These are phyloP conservation scores for Citrus mangshanensis DNA, from an alignment of 345 rosid species.

Conservation along the genomic window DNA sequence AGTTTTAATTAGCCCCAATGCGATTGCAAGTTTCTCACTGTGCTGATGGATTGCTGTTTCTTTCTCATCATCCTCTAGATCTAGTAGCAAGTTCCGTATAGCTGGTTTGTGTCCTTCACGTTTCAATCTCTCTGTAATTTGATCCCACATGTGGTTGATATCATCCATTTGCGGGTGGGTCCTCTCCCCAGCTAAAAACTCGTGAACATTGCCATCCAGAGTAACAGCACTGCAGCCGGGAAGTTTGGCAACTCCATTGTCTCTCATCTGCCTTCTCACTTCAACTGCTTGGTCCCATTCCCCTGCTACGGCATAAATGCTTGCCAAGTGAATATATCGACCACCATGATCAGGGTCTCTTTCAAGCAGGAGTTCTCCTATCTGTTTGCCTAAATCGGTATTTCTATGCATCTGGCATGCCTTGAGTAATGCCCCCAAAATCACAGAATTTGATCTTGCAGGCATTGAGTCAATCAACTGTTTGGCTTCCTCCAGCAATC, in stretches of 20 bases:
- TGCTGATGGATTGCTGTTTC: slow-evolving; percentile 53
- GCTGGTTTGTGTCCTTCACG: slow-evolving; percentile 51
- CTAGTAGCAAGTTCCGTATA: slow-evolving; percentile 29
- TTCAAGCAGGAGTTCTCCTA: slow-evolving; percentile 46
- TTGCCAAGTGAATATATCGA: slow-evolving; percentile 56
- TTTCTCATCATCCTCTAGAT: slow-evolving; percentile 50
- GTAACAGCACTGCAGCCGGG: slow-evolving; percentile 63
- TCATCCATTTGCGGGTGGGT: slow-evolving; percentile 42
- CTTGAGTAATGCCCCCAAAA: slow-evolving; percentile 67
- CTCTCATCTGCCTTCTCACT: slow-evolving; percentile 53
- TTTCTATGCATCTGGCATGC: slow-evolving; percentile 56
- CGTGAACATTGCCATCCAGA: slow-evolving; percentile 48
- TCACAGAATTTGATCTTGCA: slow-evolving; percentile 50
- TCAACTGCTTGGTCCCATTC: slow-evolving; percentile 61
- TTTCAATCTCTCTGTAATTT: slow-evolving; percentile 31
- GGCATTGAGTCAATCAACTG: slow-evolving; percentile 54
- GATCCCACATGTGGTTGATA: slow-evolving; percentile 43
- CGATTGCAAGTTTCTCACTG: slow-evolving; percentile 63
- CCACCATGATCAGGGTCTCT: slow-evolving; percentile 58
- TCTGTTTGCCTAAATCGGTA: slow-evolving; percentile 48
- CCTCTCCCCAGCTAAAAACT: slow-evolving; percentile 54
- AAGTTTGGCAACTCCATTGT: slow-evolving; percentile 45
- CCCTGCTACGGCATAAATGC: slow-evolving; percentile 44
- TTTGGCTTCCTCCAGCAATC: slow-evolving; percentile 53
- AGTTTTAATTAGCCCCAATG: slow-evolving; percentile 58